A percentile compares a stretch with the other conserved stretches of the same genome.
Evolutionary conservation across 2,329 filamentous ascomycete species (phyloP).

Genomic region (Ascochyta lentis): DNA sequence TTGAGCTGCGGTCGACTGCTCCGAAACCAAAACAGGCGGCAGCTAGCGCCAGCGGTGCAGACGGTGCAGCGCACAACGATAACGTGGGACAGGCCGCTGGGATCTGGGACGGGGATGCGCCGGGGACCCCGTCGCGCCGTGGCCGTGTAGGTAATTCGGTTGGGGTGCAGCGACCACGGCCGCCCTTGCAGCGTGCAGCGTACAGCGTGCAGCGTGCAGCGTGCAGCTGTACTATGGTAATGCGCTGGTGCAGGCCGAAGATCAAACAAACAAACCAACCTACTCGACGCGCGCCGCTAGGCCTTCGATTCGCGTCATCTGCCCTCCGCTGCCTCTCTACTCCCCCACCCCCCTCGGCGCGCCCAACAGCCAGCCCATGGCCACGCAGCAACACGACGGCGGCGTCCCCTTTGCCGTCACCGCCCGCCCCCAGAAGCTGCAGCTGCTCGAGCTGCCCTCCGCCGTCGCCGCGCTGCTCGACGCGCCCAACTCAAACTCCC

Average conservation of each 20-base stretch:
- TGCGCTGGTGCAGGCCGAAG: not conserved
- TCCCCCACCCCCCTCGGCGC: conserved; percentile 8
- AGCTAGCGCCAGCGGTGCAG: conserved; percentile 30
- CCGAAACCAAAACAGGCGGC: conserved; percentile 34
- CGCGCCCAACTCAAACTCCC: conserved; percentile 53
- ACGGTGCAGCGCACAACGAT: conserved; percentile 33
- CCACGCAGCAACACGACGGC: conserved; percentile 50
- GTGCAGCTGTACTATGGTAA: too few relatives aligned
- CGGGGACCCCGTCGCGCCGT: not conserved
- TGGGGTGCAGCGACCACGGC: not conserved
- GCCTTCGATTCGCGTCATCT: not conserved
- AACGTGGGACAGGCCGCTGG: conserved; percentile 27
- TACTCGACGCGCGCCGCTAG: too few relatives aligned
- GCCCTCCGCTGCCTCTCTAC: not conserved
- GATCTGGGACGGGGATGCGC: not conserved
- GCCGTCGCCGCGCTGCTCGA: conserved; percentile 63
- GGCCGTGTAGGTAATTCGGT: not conserved
- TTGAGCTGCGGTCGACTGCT: conserved; percentile 5
- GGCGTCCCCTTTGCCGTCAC: conserved; percentile 54
- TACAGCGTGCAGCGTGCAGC: not conserved
- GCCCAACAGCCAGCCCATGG: conserved; percentile 41
- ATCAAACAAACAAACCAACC: conserved; percentile 10
- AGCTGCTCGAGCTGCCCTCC: conserved; percentile 66
- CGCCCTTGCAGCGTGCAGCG: conserved; percentile 14
- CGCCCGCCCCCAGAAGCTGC: conserved; percentile 59